Base-by-base conservation (phyloP, 768 basidiomycete genomes). In the Pilatotrama ljubarskyi region DNA sequence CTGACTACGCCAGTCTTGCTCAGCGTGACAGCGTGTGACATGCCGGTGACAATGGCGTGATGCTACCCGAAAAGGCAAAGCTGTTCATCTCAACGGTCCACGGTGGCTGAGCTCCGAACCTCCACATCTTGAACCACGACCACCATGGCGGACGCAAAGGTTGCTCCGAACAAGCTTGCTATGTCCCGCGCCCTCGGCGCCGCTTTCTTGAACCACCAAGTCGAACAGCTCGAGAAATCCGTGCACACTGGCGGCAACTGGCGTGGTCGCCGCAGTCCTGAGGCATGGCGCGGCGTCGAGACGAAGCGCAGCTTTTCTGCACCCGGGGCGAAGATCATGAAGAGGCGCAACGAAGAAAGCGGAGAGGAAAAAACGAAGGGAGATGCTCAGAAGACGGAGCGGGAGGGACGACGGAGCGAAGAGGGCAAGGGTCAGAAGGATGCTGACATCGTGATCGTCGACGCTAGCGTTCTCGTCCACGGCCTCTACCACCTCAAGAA, bases 101-200 rank as follows among this genome's bases (percentile, higher is more conserved):
- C 46, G 52, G 46, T 54, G 59, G 46, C 52, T 48, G 50, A 37
- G 36, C 44, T 41, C 58, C 36, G 50, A 52, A 20, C 46, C 36
- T 49, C 56, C 22, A 25, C 25, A 54, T 11, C 60, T 46, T 46
- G 44, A 48, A 47, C 60, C 42, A 29, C 40, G 25, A 56, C 55
- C 55, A 58, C 56, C 38, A 62, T 64, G 63, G 63, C 63, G 24
- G 63, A 64, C 64, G 50, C 54, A 18, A 59, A 55, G 51, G 47
- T 67, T 44, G 63, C 68, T 9, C 56, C 68, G 20, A 85, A 82
- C 73, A 88, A 87, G 71, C 71, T 89, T 41, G 90, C 90, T 58
- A 90, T 94, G 89, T 93, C 91, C 56, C 84, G 86, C 62, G 91
- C 92, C 0, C 83, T 94, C 38, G 92, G 92, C 18, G 91, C 91